Evolutionary conservation across 73 alveolate genomes (phyloP), one percentile per base, ranked within the genome.

Genomic region (Uronychia setigera): DNA sequence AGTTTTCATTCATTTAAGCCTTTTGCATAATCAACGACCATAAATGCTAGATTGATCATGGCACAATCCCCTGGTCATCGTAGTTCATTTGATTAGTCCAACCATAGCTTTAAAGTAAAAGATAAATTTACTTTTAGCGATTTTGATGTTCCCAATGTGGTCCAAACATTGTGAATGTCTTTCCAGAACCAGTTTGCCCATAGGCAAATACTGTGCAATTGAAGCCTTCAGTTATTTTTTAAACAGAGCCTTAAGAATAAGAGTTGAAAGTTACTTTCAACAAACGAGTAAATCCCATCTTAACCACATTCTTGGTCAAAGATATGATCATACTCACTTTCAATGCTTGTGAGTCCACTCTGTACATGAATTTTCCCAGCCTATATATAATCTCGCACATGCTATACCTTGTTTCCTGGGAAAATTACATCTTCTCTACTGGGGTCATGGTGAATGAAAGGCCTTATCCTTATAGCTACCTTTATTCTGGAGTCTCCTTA

Each of bases 141-240:
- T 34, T 35, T 9, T 33, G 19, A 19, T 46, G n/a, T 46, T 46
- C 67, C 5, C 5, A 46, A 46, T 46, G 67, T 46, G 67, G 67
- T 59, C 92, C 92, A 32, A 86, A 86, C 92, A 86, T 86, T 29
- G 92, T 79, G 30, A 78, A 79, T 0, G 92, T 86, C 83, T 86
- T 86, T 11, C 92, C 92, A 5, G 92, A 86, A 5, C 92, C 92
- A 1, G 92, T 86, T 32, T 86, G 33, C 11, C 92, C 92, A 86
- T 86, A 86, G 5, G 92, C 92, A 35, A 86, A 86, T 0, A 86
- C 79, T 0, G 92, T 86, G 67, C 87, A 85, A 58, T 90, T 90
- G 34, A 60, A 81, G 13, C 88, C 88, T 31, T 81, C 81, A 1
- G 32, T 81, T 59, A 81, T 67, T 26, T 26, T 67, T 9, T 67